Evolutionary conservation across 2,329 filamentous ascomycete genomes (phyloP), one percentile per base, ranked within the genome.

Genomic region (Ceratocystis smalleyi): DNA sequence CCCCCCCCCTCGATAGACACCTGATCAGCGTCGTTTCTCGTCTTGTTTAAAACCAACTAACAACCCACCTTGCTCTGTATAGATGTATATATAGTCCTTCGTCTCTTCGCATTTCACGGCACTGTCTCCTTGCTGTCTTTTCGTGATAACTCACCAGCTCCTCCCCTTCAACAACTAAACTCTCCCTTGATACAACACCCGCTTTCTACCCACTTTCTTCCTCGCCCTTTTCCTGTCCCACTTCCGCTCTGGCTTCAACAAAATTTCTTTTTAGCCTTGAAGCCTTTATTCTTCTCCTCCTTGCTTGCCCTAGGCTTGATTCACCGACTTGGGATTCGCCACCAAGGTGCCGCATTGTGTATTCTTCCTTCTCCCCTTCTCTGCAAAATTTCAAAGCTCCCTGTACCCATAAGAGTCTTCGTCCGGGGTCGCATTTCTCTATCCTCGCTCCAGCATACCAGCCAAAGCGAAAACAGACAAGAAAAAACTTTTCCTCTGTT

Each of bases 401-500:
- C 27, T 55, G 51, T 55, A 27, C 27, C 51, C 54, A 35, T 57
- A 35, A 2, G 24, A 57, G 35, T n/a, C 54, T 57, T 27, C 54
- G 17, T 57, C 30, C 35, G 15, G 24, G 27, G n/a, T 35, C 54
- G 24, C 24, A n/a, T 22, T 19, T 57, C 24, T 30, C 10, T n/a
- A 57, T 49, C 45, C 45, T 24, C n/a, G 45, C 22, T 6, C 45
- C 45, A 19, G 22, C 8, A n/a, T 35, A 17, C 27, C 54, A 57
- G 30, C 54, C 54, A 57, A 40, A 32, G 35, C 54, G 27, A 57
- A 57, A 43, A 43, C 55, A 45, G 30, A 32, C 62, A 45, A 47
- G 10, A 40, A 55, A 63, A 64, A 64, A 64, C n/a, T 64, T 64
- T 64, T 64, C 62, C 24, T 57, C 54, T 35, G 27, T 57, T 35